These are phyloP conservation scores for Apiotrichum akiyoshidainum DNA, from an alignment of 1,284 basidiomycete genomes.

Conservation along the genomic window DNA sequence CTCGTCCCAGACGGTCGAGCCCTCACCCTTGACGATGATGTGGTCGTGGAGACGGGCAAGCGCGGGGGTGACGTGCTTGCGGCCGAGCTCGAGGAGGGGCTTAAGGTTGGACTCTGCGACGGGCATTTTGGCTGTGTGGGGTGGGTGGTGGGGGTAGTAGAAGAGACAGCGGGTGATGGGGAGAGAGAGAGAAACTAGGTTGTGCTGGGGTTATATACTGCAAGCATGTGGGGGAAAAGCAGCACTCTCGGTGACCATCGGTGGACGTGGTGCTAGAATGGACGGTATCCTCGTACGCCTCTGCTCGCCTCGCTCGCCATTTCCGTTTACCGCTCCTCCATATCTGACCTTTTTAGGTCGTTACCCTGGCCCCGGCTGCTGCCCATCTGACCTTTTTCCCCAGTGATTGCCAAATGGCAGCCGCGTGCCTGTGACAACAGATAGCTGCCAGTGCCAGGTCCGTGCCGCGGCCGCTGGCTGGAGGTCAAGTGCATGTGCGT, in stretches of 20 bases:
- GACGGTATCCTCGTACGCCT: background rate
- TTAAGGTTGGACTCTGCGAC: constrained; percentile 22
- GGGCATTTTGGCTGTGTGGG: constrained; percentile 13
- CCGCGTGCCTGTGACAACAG: too few relatives aligned
- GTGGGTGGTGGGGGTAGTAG: background rate
- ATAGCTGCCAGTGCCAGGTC: too few relatives aligned
- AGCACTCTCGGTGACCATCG: too few relatives aligned
- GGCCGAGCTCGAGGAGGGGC: constrained; percentile 24
- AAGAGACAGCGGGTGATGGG: too few relatives aligned
- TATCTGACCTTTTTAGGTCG: background rate
- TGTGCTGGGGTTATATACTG: background rate
- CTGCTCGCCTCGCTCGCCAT: background rate
- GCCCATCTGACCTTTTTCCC: constrained; percentile 1
- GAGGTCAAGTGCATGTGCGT: too few relatives aligned
- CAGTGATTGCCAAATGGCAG: too few relatives aligned
- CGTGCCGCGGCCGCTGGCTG: too few relatives aligned
- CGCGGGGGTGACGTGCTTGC: constrained; percentile 34
- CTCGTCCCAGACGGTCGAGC: constrained; percentile 63
- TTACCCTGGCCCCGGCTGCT: background rate
- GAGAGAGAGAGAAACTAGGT: background rate
- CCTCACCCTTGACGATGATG: constrained; percentile 70
- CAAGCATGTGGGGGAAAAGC: too few relatives aligned
- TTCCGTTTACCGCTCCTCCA: background rate
- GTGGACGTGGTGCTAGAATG: too few relatives aligned
- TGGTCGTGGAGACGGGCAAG: constrained; percentile 53